These are phyloP conservation scores for Chlorella vulgaris DNA, from an alignment of 139 green algal species.

Conservation along the genomic window DNA sequence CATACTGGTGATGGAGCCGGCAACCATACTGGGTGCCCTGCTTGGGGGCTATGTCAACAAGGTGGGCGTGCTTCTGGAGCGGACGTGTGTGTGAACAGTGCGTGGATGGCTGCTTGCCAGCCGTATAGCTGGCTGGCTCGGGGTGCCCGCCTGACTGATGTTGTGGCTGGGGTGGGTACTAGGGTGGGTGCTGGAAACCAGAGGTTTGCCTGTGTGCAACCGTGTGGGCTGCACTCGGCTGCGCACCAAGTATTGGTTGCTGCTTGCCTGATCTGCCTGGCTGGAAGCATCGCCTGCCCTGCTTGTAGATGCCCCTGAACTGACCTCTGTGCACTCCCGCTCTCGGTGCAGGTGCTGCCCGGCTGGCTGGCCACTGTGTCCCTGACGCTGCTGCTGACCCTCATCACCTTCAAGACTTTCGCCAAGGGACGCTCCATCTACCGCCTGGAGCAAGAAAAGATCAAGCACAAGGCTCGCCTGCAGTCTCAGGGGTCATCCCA, in stretches of 20 bases:
- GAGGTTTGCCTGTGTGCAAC: too few relatives aligned
- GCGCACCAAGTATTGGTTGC: too few relatives aligned
- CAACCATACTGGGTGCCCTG: constrained; percentile 66
- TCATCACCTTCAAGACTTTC: constrained; percentile 47
- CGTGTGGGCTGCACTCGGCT: too few relatives aligned
- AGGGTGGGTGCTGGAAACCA: too few relatives aligned
- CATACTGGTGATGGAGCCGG: constrained; percentile 74
- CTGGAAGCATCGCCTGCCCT: too few relatives aligned
- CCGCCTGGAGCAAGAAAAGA: too few relatives aligned
- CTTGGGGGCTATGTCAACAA: constrained; percentile 62
- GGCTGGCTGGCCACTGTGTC: constrained; percentile 53
- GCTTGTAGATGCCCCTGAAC: not conserved
- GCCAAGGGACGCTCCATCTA: not conserved
- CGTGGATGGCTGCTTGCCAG: not conserved
- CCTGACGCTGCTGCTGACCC: constrained; percentile 49
- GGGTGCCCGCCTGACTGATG: too few relatives aligned
- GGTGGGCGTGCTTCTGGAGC: not conserved
- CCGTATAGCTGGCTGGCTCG: not conserved
- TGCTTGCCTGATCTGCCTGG: too few relatives aligned
- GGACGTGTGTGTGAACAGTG: not conserved
- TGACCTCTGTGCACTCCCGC: too few relatives aligned
- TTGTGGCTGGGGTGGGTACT: too few relatives aligned
- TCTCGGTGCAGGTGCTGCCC: constrained; percentile 51
- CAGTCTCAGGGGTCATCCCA: too few relatives aligned
- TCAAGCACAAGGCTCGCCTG: constrained; percentile 9